These are phyloP conservation scores for Salinomyces thailandicus DNA, from an alignment of 2,329 filamentous ascomycete species.

Conservation along the genomic window DNA sequence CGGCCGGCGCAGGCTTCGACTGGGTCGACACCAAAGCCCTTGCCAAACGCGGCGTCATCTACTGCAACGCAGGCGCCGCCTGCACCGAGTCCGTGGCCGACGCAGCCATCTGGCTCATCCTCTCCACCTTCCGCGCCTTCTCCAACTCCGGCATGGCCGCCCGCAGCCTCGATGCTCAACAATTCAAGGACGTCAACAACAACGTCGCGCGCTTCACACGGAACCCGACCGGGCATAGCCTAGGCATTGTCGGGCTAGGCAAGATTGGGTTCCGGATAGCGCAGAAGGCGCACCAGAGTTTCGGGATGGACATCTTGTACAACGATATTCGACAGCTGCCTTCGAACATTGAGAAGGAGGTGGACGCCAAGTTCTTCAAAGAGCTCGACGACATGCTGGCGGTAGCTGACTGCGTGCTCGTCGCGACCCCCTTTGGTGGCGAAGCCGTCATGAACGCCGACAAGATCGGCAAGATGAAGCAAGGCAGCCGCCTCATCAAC, in stretches of 20 bases:
- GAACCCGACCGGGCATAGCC: slow-evolving; percentile 32
- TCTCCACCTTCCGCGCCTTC: slow-evolving; percentile 53
- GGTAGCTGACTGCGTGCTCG: slow-evolving; percentile 48
- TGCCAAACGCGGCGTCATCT: slow-evolving; percentile 53
- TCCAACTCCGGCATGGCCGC: slow-evolving; percentile 33
- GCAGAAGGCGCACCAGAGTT: slow-evolving; percentile 45
- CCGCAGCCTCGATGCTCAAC: slow-evolving; percentile 30
- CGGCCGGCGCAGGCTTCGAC: slow-evolving; percentile 53
- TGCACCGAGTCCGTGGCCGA: slow-evolving; percentile 65
- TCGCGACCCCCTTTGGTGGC: slow-evolving; percentile 49
- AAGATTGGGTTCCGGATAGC: slow-evolving; percentile 44
- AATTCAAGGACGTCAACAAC: slow-evolving; percentile 51
- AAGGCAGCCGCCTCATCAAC: slow-evolving; percentile 52
- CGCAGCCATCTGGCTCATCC: slow-evolving; percentile 57
- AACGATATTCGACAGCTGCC: slow-evolving; percentile 47
- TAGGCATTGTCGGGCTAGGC: slow-evolving; percentile 61
- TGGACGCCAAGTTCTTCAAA: slow-evolving; percentile 45
- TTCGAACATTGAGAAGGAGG: slow-evolving; percentile 31
- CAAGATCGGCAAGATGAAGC: slow-evolving; percentile 43
- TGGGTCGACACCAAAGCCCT: slow-evolving; percentile 52
- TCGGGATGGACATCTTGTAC: slow-evolving; percentile 59
- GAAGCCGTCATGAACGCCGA: slow-evolving; percentile 40
- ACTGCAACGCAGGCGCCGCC: slow-evolving; percentile 62
- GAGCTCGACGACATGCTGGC: slow-evolving; percentile 44
- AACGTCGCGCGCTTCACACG: slow-evolving; percentile 42